These are phyloP conservation scores for Cordyceps javanica DNA, from an alignment of 2,329 filamentous ascomycete species.

Conservation along the genomic window DNA sequence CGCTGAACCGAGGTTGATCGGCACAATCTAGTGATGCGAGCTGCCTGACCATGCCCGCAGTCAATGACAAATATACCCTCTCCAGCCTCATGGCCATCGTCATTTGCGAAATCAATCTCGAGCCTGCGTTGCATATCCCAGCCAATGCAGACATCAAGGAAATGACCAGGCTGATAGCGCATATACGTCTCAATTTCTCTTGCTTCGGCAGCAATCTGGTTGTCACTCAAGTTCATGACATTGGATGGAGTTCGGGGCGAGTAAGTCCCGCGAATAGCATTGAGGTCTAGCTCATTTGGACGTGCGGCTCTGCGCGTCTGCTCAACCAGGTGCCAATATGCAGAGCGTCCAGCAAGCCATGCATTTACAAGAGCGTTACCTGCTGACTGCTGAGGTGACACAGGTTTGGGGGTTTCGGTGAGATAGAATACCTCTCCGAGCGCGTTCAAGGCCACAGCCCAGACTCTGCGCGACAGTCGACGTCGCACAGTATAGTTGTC, in stretches of 20 bases:
- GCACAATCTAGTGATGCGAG: conserved; percentile 39
- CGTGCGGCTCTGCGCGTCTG: conserved; percentile 65
- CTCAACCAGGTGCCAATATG: conserved; percentile 77
- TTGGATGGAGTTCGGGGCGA: conserved; percentile 73
- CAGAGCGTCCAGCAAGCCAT: conserved; percentile 74
- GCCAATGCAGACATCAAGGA: conserved; percentile 68
- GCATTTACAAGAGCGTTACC: conserved; percentile 59
- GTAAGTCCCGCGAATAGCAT: conserved; percentile 65
- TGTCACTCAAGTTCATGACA: conserved; percentile 62
- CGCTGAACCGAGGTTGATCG: conserved; percentile 23
- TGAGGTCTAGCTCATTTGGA: conserved; percentile 66
- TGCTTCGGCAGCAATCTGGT: conserved; percentile 70
- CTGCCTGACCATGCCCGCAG: conserved; percentile 53
- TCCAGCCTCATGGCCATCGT: conserved; percentile 69
- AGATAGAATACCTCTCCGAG: conserved; percentile 88
- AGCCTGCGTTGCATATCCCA: conserved; percentile 90
- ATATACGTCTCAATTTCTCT: conserved; percentile 75
- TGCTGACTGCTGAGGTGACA: conserved; percentile 40
- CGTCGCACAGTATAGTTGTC: conserved; percentile 71
- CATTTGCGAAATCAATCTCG: conserved; percentile 82
- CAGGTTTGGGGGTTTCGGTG: conserved; percentile 58
- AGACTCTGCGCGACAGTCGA: conserved; percentile 64
- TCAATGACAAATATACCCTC: conserved; percentile 71
- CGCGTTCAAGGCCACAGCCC: conserved; percentile 91
- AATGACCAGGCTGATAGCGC: conserved; percentile 66